Base-by-base conservation (phyloP, 2,329 filamentous ascomycete species). In the Helotiales sp. region DNA sequence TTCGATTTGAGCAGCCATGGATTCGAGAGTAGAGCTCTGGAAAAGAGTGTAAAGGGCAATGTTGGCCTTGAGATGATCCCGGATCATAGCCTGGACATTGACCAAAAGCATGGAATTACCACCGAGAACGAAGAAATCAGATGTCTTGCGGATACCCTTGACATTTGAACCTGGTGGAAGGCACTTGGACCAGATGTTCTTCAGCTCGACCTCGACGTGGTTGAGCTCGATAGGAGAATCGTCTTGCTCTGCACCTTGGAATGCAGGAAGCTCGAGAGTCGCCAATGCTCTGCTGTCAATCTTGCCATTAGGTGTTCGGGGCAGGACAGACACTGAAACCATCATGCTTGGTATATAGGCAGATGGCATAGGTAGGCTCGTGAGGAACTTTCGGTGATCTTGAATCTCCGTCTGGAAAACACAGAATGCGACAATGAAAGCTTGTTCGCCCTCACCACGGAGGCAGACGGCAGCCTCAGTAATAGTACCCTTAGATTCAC, bases 101-200 rank as follows among this genome's bases (percentile, higher is more conserved):
- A 71, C 44, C 6, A 73, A 56, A 5, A 70, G 59, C 19, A 73
- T n/a, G 1, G 72, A 74, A 40, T 66, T 73, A 10, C 72, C 72
- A 2, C 72, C 72, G n/a, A 68, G 55, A 2, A 38, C 17, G 63
- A 74, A 74, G 57, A 73, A 74, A 52, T 71, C 63, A 2, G 70
- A 59, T 48, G 44, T 48, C 25, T 31, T 48, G 25, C 44, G 44
- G 25, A 48, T 31, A 48, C n/a, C n/a, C 13, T 30, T 31, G 29
- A 48, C 44, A 48, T 29, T 30, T 17, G 44, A 30, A 8, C 44
- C 44, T 10, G 44, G 25, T 30, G 44, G 44, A 9, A 48, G 17
- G 44, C 44, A 48, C 25, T 31, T 29, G 25, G 44, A 29, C 44
- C 44, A 48, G 29, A 48, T 48, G 25, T 31, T 31, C 44, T 48